Base-by-base conservation (phyloP, 345 rosid genomes). In the Mallotus nudiflorus region DNA sequence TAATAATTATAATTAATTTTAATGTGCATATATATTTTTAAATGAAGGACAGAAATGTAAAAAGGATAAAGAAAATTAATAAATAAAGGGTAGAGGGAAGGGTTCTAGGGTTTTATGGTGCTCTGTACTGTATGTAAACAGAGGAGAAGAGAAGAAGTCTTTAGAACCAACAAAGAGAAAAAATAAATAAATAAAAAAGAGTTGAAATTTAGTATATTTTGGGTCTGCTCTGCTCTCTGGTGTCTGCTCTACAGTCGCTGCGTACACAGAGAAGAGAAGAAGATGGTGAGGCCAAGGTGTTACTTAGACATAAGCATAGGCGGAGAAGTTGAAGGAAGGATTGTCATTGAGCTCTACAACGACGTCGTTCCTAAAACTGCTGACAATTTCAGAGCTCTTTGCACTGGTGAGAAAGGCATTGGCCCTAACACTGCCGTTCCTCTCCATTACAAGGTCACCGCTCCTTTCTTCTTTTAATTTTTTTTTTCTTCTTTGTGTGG, bases 321-420 rank as follows among this genome's bases (percentile, higher is more conserved):
- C 9, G 97, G 89, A 6, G 98, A 95, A 80, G 84, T 92, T 8
- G 98, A 92, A 77, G 99, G 99, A 16, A 87, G 99, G 82, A 85
- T 92, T 19, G 83, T 92, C 31, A 85, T 87, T 59, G 97, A 92
- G 85, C 96, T 95, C 52, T 88, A 67, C 86, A 77, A 77, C 71
- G 98, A 95, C 74, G 86, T 92, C 46, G 94, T 91, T 29, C 99
- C 97, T 31, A 88, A 75, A 73, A 95, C 99, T 25, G 96, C 96
- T 3, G 91, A 88, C 76, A 95, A 95, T 81, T 95, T 95, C 81
- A 82, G 99, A 67, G 89, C 96, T 42, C 94, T 95, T 51, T 95
- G 99, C 72, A 90, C 94, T 37, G 97, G 99, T 0, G 94, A 92
- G 78, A 95, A 85, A 82, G 99, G 97, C 83, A 75, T 88, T 75